Base-by-base conservation (phyloP, 1,284 basidiomycete species). In the Ustilago shanxiensis region DNA sequence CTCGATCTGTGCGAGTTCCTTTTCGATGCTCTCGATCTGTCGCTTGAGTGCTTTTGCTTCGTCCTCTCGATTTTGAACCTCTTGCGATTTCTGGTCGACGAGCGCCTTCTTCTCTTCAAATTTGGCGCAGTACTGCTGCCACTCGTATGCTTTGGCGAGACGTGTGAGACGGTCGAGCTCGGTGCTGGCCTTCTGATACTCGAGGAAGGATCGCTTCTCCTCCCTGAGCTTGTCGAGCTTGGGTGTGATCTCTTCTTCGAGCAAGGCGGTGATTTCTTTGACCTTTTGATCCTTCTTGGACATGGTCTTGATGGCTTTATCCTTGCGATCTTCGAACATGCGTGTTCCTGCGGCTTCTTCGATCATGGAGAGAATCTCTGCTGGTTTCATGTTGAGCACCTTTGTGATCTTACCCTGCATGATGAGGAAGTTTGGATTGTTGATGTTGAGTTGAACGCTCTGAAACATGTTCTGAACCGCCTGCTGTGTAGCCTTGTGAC, bases 241-340 rank as follows among this genome's bases (percentile, higher is more conserved):
- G 0, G 96, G 96, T 0, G 91, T 92, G 84, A 99, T 98, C 87
- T 99, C 97, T 85, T 98, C 95, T 1, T 88, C 87, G 24, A 98
- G 77, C 18, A 86, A 57, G 18, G 81, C 70, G 29, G 78, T 56
- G 52, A 98, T 93, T 86, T 98, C 95, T 72, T 94, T 92, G 24
- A 99, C 93, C 81, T 93, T 93, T 87, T 95, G 98, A 80, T 99
- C 95, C 88, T 99, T 99, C 89, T 98, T 98, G 31, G 90, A 89
- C 92, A 99, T 99, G 0, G 95, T 98, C 87, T 94, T 95, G 85
- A 93, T 91, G 9, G 97, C 96, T 86, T 98, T 98, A 83, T 98
- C 95, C 87, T 99, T 99, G 37, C 94, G 91, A 72, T 99, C 96
- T 87, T 99, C 97, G 83, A 98, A 99, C 96, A 99, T 99, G 41